Evolutionary conservation across 345 rosid genomes (phyloP).

Genomic region (Brassica carinata): DNA sequence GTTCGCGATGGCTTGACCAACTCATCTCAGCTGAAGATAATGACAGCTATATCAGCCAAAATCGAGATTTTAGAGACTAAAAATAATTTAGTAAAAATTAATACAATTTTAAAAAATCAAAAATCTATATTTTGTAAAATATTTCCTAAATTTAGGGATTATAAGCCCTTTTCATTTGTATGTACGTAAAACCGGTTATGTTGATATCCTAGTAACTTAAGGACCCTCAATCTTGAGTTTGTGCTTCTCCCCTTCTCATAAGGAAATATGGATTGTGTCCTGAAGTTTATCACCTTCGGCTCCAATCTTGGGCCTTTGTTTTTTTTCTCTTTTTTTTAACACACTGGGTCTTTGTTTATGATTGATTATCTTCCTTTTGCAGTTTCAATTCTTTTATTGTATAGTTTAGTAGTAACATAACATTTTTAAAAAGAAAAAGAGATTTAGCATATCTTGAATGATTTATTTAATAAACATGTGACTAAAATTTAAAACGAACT

Average conservation of each 20-base stretch:
- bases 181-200: too few species aligned
- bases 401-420: neutral
- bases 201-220: neutral
- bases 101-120: too few species aligned
- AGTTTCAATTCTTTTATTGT: neutral
- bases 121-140: too few species aligned
- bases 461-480: neutral
- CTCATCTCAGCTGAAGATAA: too few species aligned
- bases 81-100: too few species aligned
- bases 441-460: conserved; percentile 24
- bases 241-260: neutral
- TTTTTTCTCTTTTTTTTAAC: too few species aligned
- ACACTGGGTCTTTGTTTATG: neutral
- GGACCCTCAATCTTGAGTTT: neutral
- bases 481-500: neutral
- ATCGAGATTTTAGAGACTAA: too few species aligned
- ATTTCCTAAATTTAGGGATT: neutral
- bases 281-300: neutral
- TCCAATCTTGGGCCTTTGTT: neutral
- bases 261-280: neutral
- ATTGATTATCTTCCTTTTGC: neutral
- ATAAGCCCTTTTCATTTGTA: neutral
- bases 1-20: too few species aligned
- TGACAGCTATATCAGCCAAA: too few species aligned
- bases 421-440: neutral